Evolutionary conservation across 768 basidiomycete genomes (phyloP), one percentile per base, ranked within the genome.

Genomic region (Rhodotorula kratochvilovae): DNA sequence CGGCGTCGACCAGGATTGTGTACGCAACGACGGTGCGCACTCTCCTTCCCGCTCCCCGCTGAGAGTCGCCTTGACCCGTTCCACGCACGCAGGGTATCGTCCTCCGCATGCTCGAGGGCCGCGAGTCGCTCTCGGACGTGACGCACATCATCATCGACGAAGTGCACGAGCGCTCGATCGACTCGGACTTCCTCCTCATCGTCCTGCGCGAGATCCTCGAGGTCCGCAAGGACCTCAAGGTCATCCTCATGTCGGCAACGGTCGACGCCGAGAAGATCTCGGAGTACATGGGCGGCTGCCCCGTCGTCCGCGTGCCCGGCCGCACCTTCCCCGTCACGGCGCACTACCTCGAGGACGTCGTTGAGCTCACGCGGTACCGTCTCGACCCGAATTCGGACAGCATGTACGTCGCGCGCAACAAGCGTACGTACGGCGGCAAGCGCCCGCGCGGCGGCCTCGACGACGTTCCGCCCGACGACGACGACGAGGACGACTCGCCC

Each of bases 91-190:
- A 72, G 81, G 95, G 95, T 74, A 95, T 99, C 70, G 93, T 95
- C 0, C 81, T 98, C 35, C 87, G 96, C 54, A 97, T 97, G 96
- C 82, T 99, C n/a, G 95, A 99, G 83, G 85, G 87, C 42, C 89
- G 90, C 7, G 86, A 87, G 33, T 88, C 90, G 4, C 90, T 97
- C 73, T 92, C 95, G 78, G 94, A 97, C 73, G 87, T 97, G 65
- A 97, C 96, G n/a, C 92, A 91, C 75, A 80, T 99, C 78, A 89
- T 99, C 69, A 89, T 98, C 54, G 95, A 99, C 76, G 95, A 99
- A 82, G 91, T 96, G 58, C 95, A 99, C 77, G 95, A 99, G 82
- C 88, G 95, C 31, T 91, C 89, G 13, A 96, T 99, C 75, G 95
- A 99, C 79, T 94, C 92, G 0, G 95, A 98, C 80, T 99, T 99